Evolutionary conservation across 345 rosid genomes (phyloP).

Genomic region (Rhizophora mangle): DNA sequence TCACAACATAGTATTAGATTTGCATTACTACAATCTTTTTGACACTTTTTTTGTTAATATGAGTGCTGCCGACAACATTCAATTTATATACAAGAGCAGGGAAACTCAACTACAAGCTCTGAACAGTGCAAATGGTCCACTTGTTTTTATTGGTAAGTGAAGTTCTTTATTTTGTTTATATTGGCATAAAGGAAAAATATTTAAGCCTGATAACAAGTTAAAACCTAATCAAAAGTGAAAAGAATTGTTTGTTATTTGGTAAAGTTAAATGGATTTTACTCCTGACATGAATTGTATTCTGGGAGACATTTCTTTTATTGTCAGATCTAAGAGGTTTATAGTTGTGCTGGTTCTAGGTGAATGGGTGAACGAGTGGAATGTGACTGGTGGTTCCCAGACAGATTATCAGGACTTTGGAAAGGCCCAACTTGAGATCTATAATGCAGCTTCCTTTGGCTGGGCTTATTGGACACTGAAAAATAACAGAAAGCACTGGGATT

Average conservation of each 20-base stretch:
- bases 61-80: slow-evolving; percentile 53
- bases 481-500: slow-evolving; percentile 74
- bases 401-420: slow-evolving; percentile 65
- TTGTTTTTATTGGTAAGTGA: slow-evolving; percentile 53
- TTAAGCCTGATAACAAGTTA: background rate
- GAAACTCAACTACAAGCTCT: slow-evolving; percentile 53
- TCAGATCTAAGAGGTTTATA: background rate
- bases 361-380: slow-evolving; percentile 80
- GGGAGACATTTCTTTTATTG: background rate
- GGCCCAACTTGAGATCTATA: slow-evolving; percentile 59
- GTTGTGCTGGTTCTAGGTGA: slow-evolving; percentile 45
- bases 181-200: background rate
- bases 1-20: slow-evolving; percentile 58
- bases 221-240: background rate
- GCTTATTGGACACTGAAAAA: slow-evolving; percentile 72
- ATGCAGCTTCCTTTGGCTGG: slow-evolving; percentile 76
- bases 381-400: slow-evolving; percentile 42
- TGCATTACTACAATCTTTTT: slow-evolving; percentile 74
- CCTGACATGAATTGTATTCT: background rate
- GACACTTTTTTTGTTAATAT: slow-evolving; percentile 50
- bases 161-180: background rate
- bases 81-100: slow-evolving; percentile 49
- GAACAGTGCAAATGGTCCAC: slow-evolving; percentile 48
- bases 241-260: background rate
- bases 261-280: background rate